Evolutionary conservation across 192 early-diverging fungal species (phyloP), one percentile per base, ranked within the genome.

Genomic region (Tieghemiomyces parasiticus): DNA sequence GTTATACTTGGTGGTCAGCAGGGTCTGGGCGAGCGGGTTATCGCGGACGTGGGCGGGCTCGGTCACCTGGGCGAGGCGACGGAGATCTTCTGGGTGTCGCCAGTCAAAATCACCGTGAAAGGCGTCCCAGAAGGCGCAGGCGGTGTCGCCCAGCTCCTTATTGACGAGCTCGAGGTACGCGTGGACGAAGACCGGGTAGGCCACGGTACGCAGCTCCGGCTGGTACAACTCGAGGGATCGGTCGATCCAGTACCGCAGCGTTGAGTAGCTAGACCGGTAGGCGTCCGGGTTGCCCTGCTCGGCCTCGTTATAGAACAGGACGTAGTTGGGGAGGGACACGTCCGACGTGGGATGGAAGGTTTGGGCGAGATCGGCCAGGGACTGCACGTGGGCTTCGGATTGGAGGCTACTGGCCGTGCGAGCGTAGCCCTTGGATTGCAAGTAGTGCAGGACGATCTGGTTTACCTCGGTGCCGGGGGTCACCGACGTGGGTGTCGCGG

Each of bases 191-290:
- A 95, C 69, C 8, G 95, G 95, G 65, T 84, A 96, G 10, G 95
- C 74, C 2, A 90, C 79, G 9, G 82, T 74, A 35, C 81, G 78
- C 25, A 98, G 75, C 75, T 96, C 93, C 49, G 85, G 74, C 83
- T 93, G 91, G 79, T 92, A 99, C 61, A 82, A 79, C 63, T 97
- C 96, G 47, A 99, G 76, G 6, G 92, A 97, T 60, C 87, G 87
- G 53, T 97, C 91, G 45, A 97, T 85, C 91, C 90, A 95, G 38
- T 79, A 75, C 46, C 86, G 69, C 54, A 99, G 71, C 61, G 76
- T 75, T 22, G 71, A 74, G 71, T 96, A 97, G 56, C 81, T 83
- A 46, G 79, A 67, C 46, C 85, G 81, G 61, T 95, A 95, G 13
- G 82, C 83, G 61, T 87, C 83, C 3, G 91, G 87, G 64, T 91